Percentiles rank a stretch among this genome's conserved stretches.
Evolutionary conservation across 345 rosid species (phyloP).

Genomic region (Acer campestre): DNA sequence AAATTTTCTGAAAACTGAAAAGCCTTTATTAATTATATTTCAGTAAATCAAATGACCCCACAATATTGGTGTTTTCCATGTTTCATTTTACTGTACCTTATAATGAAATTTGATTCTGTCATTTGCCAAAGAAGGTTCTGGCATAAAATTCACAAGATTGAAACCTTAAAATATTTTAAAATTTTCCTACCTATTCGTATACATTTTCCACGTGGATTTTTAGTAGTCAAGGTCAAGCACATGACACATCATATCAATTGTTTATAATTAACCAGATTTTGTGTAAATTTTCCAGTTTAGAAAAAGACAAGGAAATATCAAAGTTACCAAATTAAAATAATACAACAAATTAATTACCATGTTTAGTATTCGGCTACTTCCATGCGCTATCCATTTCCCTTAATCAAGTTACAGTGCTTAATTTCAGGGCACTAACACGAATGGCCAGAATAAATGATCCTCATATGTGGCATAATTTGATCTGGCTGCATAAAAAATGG

Average conservation of each 20-base stretch:
- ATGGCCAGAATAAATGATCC: background rate
- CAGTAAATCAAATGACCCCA: constrained; percentile 7
- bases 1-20: background rate
- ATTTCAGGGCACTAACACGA: background rate
- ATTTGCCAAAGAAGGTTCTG: background rate
- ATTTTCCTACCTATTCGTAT: background rate
- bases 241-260: background rate
- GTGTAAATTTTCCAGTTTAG: background rate
- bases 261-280: background rate
- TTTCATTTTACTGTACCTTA: background rate
- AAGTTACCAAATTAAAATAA: background rate
- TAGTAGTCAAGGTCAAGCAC: background rate
- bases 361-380: constrained; percentile 15
- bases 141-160: background rate
- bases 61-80: background rate
- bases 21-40: background rate
- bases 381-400: background rate
- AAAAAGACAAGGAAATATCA: background rate
- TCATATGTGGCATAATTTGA: constrained; percentile 15
- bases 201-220: background rate
- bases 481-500: constrained; percentile 13
- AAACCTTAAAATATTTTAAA: background rate
- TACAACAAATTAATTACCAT: background rate
- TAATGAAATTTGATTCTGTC: background rate
- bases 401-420: background rate